Evolutionary conservation across 768 basidiomycete genomes (phyloP).

Genomic region (Boletus coccyginus): DNA sequence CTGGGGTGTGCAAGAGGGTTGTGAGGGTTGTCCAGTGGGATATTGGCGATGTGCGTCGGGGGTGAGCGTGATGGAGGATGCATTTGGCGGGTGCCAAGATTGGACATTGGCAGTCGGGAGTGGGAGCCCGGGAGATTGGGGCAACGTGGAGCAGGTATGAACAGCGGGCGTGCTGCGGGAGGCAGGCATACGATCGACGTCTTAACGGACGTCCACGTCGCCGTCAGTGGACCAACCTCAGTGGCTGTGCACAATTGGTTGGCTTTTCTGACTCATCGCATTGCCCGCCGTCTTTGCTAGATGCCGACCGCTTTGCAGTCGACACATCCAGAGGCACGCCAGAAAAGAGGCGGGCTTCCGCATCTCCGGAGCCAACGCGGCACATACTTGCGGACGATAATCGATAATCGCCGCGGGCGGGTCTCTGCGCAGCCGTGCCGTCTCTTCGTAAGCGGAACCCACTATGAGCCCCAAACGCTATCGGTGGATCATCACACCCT

Average conservation of each 20-base stretch:
- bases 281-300: not conserved
- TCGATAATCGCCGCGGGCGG: no score
- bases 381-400: no score
- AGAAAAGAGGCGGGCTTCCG: no score
- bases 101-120: not conserved
- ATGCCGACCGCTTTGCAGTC: no score
- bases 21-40: not conserved
- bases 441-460: not conserved
- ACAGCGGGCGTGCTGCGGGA: not conserved
- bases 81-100: constrained; percentile 11
- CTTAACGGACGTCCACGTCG: constrained; percentile 1
- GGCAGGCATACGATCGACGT: constrained; percentile 9
- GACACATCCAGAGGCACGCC: no score
- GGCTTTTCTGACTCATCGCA: not conserved
- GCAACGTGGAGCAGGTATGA: not conserved
- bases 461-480: not conserved
- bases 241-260: constrained; percentile 10
- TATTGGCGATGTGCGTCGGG: constrained; percentile 9
- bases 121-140: not conserved
- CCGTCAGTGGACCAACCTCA: not conserved
- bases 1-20: constrained; percentile 4
- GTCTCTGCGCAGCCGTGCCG: not conserved
- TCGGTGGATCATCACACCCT: not conserved
- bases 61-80: constrained; percentile 16
- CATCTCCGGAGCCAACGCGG: no score